These are phyloP conservation scores for Heterobasidion irregulare DNA, from an alignment of 1,284 basidiomycete species.

Conservation along the genomic window DNA sequence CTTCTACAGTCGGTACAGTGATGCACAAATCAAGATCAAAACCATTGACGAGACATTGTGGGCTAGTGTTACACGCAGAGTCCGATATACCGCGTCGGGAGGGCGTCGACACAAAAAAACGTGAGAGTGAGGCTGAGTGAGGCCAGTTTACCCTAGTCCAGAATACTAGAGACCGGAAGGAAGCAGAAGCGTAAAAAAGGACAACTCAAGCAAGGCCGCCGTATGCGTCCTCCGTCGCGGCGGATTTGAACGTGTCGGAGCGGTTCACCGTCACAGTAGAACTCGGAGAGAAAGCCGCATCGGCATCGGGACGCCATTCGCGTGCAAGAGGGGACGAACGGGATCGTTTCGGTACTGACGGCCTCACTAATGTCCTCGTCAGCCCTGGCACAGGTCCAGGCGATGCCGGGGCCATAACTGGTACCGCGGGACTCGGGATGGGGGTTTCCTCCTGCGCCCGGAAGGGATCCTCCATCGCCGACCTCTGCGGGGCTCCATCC, in stretches of 20 bases:
- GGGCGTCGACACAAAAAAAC: neutral
- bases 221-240: slow-evolving; percentile 9
- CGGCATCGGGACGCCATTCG: neutral
- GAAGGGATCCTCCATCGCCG: neutral
- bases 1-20: neutral
- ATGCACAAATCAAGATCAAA: slow-evolving; percentile 1
- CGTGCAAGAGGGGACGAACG: neutral
- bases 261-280: neutral
- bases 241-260: slow-evolving; percentile 3
- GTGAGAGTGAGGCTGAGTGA: neutral
- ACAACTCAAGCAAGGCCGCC: slow-evolving; percentile 5
- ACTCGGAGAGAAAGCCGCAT: neutral
- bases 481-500: neutral
- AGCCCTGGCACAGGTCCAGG: no score
- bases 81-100: neutral
- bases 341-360: no score
- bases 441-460: neutral
- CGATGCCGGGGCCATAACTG: neutral
- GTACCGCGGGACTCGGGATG: neutral
- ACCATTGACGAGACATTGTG: neutral
- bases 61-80: slow-evolving; percentile 1
- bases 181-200: neutral
- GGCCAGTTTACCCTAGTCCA: no score
- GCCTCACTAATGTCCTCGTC: no score
- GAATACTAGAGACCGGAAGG: neutral